Base-by-base conservation (phyloP, 495 filamentous ascomycete genomes). In the Aspergillus heteromorphus region DNA sequence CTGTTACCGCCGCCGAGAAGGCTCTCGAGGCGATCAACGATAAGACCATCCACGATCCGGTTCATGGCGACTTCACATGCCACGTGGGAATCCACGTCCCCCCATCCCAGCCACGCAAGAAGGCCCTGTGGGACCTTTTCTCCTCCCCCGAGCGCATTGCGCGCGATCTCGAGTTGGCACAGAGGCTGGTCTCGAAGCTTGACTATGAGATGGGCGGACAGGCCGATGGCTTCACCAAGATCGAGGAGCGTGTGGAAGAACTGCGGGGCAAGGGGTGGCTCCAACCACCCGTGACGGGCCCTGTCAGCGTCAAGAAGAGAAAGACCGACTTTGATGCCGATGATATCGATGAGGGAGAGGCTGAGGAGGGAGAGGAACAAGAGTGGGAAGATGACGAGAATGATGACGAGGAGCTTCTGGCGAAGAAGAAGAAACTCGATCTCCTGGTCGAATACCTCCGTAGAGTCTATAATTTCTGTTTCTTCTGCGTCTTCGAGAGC, bases 401-500 rank as follows among this genome's bases (percentile, higher is more conserved):
- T 23, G 91, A 95, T 60, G 90, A 93, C 62, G 88, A 92, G 60
- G 91, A 95, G 13, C 75, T 96, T n/a, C 65, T 95, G 30, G 81
- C 84, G 18, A 90, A 92, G 76, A 97, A 97, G 74, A 99, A 99
- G 81, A 91, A 89, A 61, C 80, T 99, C 34, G 93, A 99, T 68
- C 73, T 99, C 48, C 79, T 93, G 68, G 92, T 99, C 31, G 93
- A 98, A 69, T 98, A 98, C 67, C 80, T 98, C 48, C 90, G 93
- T 31, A 85, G 93, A 13, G 92, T 97, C 49, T 93, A 92, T 81
- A 96, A 92, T 67, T 97, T 97, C 73, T 98, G 93, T 76, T 96
- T 98, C 76, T 98, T 97, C 76, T 98, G 93, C 70, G 93, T 98
- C 21, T 97, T 97, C 63, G 95, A 97, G 69, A 91, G 89, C 68